Base-by-base conservation (phyloP, 2,329 filamentous ascomycete genomes). In the Stagonosporopsis cucurbitacearum region DNA sequence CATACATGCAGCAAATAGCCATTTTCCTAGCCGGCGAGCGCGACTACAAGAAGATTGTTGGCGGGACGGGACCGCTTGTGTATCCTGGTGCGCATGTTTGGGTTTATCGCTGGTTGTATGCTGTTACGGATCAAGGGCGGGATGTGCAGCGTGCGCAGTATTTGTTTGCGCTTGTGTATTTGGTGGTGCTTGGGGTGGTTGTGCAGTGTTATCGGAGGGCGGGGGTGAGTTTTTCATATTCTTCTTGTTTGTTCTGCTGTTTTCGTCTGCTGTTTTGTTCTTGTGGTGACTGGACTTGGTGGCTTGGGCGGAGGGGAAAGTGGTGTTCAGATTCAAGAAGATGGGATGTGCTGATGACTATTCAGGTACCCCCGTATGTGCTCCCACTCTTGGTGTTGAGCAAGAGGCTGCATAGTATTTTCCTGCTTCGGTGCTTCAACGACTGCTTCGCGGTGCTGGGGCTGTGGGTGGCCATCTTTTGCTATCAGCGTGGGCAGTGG, bases 71-170 rank as follows among this genome's bases (percentile, higher is more conserved):
- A 0, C 95, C 95, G 3, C 82, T 98, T 46, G 95, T 99, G 57
- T 99, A 99, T 77, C 95, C 95, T 19, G 95, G 92, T 32, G 90
- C 88, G 4, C 95, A 99, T 78, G 90, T 99, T 62, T 96, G 96
- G 81, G 89, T 91, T 63, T 99, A 97, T 79, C 88, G 87, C 35
- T 80, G 82, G 2, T 83, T 99, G 11, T 93, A 96, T 78, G 78
- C 86, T 69, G 66, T 96, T 54, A 98, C 95, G 11, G 81, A 90
- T 69, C 76, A 87, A 56, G 95, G 95, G 6, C 82, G 78, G 47
- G 81, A 98, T 73, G 91, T 98, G 47, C 75, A 87, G 11, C 75
- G 88, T 42, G 94, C 91, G n/a, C 95, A 99, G 76, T 83, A 88
- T 63, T 77, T 97, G 3, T 99, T 99, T 77, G 88, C 85, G 0